Evolutionary conservation across 345 rosid genomes (phyloP).

Genomic region (Angophora floribunda): DNA sequence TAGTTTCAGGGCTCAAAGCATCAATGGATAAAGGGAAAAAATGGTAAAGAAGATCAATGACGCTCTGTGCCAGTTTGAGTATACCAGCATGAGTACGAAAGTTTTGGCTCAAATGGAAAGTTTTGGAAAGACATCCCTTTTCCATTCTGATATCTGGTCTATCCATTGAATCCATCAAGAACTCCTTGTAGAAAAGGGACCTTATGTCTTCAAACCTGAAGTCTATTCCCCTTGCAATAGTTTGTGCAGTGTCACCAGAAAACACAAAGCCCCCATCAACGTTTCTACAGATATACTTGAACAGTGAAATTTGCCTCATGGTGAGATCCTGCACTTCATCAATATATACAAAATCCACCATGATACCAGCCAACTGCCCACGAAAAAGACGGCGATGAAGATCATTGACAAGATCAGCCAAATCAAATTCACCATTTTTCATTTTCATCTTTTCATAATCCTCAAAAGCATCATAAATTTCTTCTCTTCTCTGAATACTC

Average conservation of each 20-base stretch:
- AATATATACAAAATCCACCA: constrained; percentile 39
- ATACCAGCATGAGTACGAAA: constrained; percentile 46
- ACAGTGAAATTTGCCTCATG: constrained; percentile 44
- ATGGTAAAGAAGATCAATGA: constrained; percentile 32
- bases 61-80: constrained; percentile 39
- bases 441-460: constrained; percentile 38
- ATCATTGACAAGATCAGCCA: constrained; percentile 48
- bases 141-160: background rate
- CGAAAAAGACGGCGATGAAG: constrained; percentile 26
- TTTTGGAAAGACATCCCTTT: constrained; percentile 18
- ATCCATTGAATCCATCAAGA: background rate
- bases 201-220: constrained; percentile 44
- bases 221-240: constrained; percentile 38
- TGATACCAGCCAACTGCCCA: constrained; percentile 12
- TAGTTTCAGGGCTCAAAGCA: constrained; percentile 24
- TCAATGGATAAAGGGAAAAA: constrained; percentile 30
- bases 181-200: constrained; percentile 28
- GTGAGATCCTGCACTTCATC: constrained; percentile 67
- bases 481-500: constrained; percentile 7
- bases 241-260: constrained; percentile 44
- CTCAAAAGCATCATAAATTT: constrained; percentile 24
- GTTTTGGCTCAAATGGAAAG: constrained; percentile 34
- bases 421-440: constrained; percentile 32
- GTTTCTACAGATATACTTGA: constrained; percentile 30
- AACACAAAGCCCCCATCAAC: constrained; percentile 40